Evolutionary conservation across 371 early-diverging fungal species (phyloP).

Genomic region (Phascolomyces articulosus): DNA sequence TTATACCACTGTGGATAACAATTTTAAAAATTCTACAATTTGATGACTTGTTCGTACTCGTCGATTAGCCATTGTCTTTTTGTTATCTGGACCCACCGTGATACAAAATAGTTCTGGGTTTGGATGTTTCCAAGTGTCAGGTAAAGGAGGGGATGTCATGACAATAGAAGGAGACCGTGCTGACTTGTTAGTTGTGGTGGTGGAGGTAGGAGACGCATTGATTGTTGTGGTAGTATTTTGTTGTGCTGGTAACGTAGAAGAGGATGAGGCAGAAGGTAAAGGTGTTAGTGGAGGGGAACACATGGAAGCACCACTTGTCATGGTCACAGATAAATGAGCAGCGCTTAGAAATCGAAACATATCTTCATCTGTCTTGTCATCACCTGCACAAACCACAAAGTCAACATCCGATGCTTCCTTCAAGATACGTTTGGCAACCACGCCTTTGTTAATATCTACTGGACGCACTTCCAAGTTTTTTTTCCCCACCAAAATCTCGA

Average conservation of each 20-base stretch:
- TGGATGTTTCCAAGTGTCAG: conserved; percentile 12
- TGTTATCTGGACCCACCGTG: conserved; percentile 77
- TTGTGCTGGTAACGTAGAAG: neutral
- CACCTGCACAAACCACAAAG: conserved; percentile 96
- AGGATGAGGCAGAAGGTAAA: neutral
- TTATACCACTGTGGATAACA: neutral
- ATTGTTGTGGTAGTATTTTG: neutral
- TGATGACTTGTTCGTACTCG: conserved; percentile 64
- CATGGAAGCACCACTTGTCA: neutral
- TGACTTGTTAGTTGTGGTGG: neutral
- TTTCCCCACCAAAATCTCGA: conserved; percentile 94
- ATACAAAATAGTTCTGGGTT: conserved; percentile 54
- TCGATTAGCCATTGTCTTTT: conserved; percentile 85
- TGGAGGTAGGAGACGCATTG: neutral
- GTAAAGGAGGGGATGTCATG: conserved; percentile 11
- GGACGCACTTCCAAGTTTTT: conserved; percentile 95
- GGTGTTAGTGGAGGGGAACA: conserved; percentile 4
- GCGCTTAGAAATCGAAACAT: conserved; percentile 70
- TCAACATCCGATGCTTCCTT: conserved; percentile 64
- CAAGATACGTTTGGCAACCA: conserved; percentile 87
- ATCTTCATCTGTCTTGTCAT: conserved; percentile 97
- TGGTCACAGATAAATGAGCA: conserved; percentile 1
- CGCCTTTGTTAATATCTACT: conserved; percentile 85
- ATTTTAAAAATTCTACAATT: conserved; percentile 33
- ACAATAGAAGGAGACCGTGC: neutral